Base-by-base conservation (phyloP, 2,329 filamentous ascomycete genomes). In the Cryphonectria nitschkei region DNA sequence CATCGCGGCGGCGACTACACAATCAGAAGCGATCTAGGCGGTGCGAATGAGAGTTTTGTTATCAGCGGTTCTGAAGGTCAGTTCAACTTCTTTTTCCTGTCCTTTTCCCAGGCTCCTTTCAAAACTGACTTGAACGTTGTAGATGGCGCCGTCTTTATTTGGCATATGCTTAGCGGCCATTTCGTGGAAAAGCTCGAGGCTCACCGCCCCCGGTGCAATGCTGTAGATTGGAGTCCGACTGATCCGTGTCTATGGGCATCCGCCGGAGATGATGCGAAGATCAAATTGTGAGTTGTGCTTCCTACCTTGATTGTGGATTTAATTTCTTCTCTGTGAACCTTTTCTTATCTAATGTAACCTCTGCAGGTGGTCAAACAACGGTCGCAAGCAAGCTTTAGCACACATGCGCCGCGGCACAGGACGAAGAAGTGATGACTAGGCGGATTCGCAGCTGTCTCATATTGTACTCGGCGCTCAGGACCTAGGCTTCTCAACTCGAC, bases 41-140 rank as follows among this genome's bases (percentile, higher is more conserved):
- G 96, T 43, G 95, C 95, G 1, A 91, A 93, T 71, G 94, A 98
- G 82, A 95, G 92, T 78, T 98, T 98, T 79, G 92, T 98, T 13
- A 86, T 97, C 39, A 95, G 93, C 76, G 96, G 96, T 14, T 97
- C 94, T 76, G 94, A 98, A 87, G 92, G 93, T 94, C 83, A 77
- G 84, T 76, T 46, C 7, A 1, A 7, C 16, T 50, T 50, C 46
- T 16, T 5, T 6, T 11, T 9, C 6, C 22, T n/a, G 8, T 22
- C 7, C 8, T 0, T 4, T 9, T 16, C 19, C 19, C 19, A 7
- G 37, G 32, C 61, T 39, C 14, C 26, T 34, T 11, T 26, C 6
- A 26, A 41, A 34, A 32, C 65, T 65, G 58, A 73, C 61, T 19
- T 19, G 3, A 16, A 32, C 50, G 37, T 52, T 4, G 32, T 64